Evolutionary conservation across 352 stramenopile species (phyloP).

Genomic region (Phytophthora boehmeriae): DNA sequence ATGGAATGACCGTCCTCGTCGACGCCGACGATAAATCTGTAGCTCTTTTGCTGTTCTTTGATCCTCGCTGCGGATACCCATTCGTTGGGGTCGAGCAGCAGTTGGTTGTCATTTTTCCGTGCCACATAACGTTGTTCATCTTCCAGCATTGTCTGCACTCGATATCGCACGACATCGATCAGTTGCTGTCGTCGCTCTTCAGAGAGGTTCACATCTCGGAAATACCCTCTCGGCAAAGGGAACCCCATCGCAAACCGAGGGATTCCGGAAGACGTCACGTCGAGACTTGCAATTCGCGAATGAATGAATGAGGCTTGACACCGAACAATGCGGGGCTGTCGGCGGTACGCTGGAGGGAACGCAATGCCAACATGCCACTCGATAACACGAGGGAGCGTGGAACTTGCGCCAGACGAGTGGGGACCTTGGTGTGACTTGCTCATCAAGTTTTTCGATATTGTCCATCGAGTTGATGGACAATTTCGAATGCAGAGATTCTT

Average conservation of each 20-base stretch:
- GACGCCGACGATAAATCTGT: conserved; percentile 49
- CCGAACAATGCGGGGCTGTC: too few species aligned
- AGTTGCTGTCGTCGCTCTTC: conserved; percentile 41
- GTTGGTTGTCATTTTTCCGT: conserved; percentile 27
- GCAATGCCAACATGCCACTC: too few species aligned
- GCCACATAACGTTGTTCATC: conserved; percentile 44
- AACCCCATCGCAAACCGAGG: conserved; percentile 3
- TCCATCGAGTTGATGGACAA: too few species aligned
- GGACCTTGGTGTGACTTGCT: too few species aligned
- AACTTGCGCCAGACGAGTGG: too few species aligned
- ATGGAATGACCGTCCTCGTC: conserved; percentile 29
- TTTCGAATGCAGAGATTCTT: too few species aligned
- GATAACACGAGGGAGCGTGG: too few species aligned
- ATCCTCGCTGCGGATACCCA: conserved; percentile 45
- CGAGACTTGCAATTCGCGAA: too few species aligned
- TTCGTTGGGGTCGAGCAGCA: conserved; percentile 41
- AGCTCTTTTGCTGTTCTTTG: conserved; percentile 38
- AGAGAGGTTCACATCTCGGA: conserved; percentile 18
- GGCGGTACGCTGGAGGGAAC: too few species aligned
- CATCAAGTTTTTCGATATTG: too few species aligned
- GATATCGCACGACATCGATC: conserved; percentile 30
- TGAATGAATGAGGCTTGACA: too few species aligned
- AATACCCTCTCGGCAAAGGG: conserved; percentile 35
- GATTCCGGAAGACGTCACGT: too few species aligned
- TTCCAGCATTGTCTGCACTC: conserved; percentile 36